These are phyloP conservation scores for Fusarium odoratissimum DNA, from an alignment of 2,329 filamentous ascomycete genomes.

Conservation along the genomic window DNA sequence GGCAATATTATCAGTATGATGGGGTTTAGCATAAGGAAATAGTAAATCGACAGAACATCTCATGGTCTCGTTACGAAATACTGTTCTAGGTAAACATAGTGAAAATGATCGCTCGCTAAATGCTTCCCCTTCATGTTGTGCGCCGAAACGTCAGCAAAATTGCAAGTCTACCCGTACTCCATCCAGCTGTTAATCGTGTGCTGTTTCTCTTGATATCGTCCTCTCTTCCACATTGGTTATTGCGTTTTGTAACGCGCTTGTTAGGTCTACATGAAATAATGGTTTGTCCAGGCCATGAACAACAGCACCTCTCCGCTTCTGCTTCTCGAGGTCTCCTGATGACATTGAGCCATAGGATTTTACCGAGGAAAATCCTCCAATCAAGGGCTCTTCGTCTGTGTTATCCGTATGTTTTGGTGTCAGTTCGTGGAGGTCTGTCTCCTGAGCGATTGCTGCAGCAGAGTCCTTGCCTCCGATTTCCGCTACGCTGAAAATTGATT, in stretches of 20 bases:
- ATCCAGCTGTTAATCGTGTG: not conserved
- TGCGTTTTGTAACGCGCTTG: conserved; percentile 87
- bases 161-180: not conserved
- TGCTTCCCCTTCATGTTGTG: not conserved
- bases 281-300: conserved; percentile 90
- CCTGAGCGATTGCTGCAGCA: conserved; percentile 76
- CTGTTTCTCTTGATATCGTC: conserved; percentile 46
- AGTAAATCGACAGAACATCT: not conserved
- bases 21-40: not conserved
- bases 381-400: conserved; percentile 53
- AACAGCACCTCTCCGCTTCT: conserved; percentile 67
- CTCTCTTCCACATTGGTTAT: conserved; percentile 79
- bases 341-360: conserved; percentile 34
- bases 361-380: conserved; percentile 10
- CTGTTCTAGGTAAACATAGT: not conserved
- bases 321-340: conserved; percentile 48
- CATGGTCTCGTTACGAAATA: not conserved
- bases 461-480: conserved; percentile 80
- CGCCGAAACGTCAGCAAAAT: not conserved
- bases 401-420: conserved; percentile 47
- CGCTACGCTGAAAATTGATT: conserved; percentile 93
- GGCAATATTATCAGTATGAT: not conserved
- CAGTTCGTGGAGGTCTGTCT: conserved; percentile 60
- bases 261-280: conserved; percentile 93
- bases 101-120: conserved; percentile 9